phyloP scores from a whole-genome alignment of 2,329 filamentous ascomycete species.

The Scolecobasidium constrictum region DNA sequence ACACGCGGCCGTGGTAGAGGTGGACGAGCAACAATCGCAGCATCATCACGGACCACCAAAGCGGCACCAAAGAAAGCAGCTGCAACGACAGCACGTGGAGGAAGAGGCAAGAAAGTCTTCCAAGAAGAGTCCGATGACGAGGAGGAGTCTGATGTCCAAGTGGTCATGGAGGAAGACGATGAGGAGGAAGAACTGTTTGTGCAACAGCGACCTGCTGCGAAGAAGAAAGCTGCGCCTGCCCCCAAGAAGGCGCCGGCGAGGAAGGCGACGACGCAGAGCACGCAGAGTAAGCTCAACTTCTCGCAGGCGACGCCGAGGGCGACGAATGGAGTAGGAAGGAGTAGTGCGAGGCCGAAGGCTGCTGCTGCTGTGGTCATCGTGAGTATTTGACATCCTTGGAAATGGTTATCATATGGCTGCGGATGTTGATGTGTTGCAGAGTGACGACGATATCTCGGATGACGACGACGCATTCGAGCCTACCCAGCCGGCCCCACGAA shows the following conservation, averaged over 20 bases:
- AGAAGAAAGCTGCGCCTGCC: constrained; percentile 11
- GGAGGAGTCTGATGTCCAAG: constrained; percentile 23
- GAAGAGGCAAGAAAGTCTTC: constrained; percentile 29
- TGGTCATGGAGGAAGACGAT: constrained; percentile 27
- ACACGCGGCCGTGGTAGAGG: constrained; percentile 23
- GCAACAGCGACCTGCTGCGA: constrained; percentile 5
- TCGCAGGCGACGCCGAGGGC: constrained; percentile 26
- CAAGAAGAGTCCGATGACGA: constrained; percentile 33
- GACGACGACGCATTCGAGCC: constrained; percentile 31
- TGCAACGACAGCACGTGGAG: constrained; percentile 21
- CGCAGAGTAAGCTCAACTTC: constrained; percentile 31
- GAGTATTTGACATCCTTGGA: too few relatives aligned
- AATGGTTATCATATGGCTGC: constrained; percentile 16
- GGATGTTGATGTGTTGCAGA: too few relatives aligned
- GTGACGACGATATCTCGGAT: constrained; percentile 30
- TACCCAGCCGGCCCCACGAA: constrained; percentile 12
- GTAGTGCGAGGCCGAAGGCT: constrained; percentile 18
- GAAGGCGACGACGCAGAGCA: constrained; percentile 18
- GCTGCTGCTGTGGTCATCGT: constrained; percentile 30
- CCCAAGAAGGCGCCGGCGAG: constrained; percentile 17
- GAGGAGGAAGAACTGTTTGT: constrained; percentile 38
- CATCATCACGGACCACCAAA: constrained; percentile 20
- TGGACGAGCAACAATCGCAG: constrained; percentile 15
- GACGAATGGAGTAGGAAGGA: constrained; percentile 16
- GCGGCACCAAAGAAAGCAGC: constrained; percentile 24